Evolutionary conservation across 345 rosid genomes (phyloP).

Genomic region (Citrus inodora): DNA sequence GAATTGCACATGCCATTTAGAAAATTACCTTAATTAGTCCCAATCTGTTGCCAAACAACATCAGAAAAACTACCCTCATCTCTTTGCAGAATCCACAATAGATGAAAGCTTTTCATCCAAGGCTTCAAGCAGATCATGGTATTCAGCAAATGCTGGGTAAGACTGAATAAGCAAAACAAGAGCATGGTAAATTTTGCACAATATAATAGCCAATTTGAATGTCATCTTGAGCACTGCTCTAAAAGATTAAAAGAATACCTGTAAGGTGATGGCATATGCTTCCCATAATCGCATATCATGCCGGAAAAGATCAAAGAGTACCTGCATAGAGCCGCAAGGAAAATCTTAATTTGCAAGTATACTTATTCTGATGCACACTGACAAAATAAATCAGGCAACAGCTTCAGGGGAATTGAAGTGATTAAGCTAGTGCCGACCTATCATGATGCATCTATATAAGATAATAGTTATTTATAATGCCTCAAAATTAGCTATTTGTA

Average conservation of each 20-base stretch:
- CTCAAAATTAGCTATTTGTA: background rate
- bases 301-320: conserved; percentile 82
- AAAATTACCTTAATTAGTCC: conserved; percentile 7
- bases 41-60: background rate
- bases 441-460: background rate
- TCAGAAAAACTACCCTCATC: conserved; percentile 10
- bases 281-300: conserved; percentile 75
- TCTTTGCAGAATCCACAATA: conserved; percentile 23
- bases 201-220: background rate
- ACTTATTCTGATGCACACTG: background rate
- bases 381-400: background rate
- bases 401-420: background rate
- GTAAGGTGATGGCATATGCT: conserved; percentile 77
- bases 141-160: conserved; percentile 58
- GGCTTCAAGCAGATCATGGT: conserved; percentile 63
- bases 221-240: background rate
- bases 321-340: conserved; percentile 38
- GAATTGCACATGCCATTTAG: background rate
- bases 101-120: conserved; percentile 62
- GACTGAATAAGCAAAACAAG: conserved; percentile 39
- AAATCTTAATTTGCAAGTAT: background rate
- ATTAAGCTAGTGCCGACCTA: background rate
- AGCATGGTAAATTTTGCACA: background rate
- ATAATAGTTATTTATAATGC: background rate
- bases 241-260: conserved; percentile 35